Evolutionary conservation across 305 asterid species (phyloP).

Genomic region (Euphrasia arctica): DNA sequence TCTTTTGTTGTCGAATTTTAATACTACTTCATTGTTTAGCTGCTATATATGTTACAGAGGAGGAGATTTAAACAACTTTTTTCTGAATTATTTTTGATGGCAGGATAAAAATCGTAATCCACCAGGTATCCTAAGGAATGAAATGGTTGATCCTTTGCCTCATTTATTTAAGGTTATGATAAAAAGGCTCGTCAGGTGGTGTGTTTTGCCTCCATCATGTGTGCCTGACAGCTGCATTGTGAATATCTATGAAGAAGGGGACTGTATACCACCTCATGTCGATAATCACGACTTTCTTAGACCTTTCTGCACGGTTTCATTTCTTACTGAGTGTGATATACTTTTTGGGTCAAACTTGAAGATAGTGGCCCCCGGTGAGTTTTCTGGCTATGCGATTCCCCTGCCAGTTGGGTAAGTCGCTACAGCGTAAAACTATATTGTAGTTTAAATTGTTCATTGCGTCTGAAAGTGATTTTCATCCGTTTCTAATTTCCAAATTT

Average conservation of each 20-base stretch:
- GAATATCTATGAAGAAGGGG: conserved; percentile 82
- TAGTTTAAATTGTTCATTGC: not conserved
- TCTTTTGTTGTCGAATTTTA: conserved; percentile 9
- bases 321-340: conserved; percentile 75
- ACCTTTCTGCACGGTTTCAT: conserved; percentile 90
- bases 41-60: not conserved
- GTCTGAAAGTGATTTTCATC: not conserved
- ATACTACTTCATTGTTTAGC: not conserved
- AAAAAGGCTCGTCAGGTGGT: conserved; percentile 84
- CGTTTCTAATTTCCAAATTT: conserved; percentile 28
- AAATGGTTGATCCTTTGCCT: conserved; percentile 77
- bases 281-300: conserved; percentile 87
- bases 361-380: conserved; percentile 67
- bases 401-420: conserved; percentile 86
- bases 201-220: conserved; percentile 79
- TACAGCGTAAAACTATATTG: not conserved
- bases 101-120: conserved; percentile 91
- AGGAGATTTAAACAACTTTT: conserved; percentile 5
- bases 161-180: conserved; percentile 69
- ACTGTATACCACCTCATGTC: conserved; percentile 95
- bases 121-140: conserved; percentile 76
- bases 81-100: conserved; percentile 16
- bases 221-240: conserved; percentile 93
- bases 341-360: conserved; percentile 73
- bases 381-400: conserved; percentile 56